phyloP scores from a whole-genome alignment of 192 early-diverging fungal species.

The Coemansia guatemalensis region DNA sequence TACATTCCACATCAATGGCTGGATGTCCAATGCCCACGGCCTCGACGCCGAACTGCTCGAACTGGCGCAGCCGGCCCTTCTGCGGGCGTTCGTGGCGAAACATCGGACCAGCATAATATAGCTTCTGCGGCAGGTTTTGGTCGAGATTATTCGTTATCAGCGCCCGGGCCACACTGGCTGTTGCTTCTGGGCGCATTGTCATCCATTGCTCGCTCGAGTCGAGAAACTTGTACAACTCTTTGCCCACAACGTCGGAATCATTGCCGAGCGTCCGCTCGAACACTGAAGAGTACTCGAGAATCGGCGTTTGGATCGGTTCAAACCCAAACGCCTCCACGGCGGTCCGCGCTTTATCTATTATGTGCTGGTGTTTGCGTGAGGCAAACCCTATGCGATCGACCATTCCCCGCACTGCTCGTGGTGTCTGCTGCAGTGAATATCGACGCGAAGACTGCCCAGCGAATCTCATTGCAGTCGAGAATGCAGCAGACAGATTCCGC shows the following conservation, averaged over 20 bases:
- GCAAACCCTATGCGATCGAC: constrained; percentile 58
- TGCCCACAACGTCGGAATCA: constrained; percentile 66
- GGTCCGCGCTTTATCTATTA: constrained; percentile 39
- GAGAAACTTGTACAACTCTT: constrained; percentile 67
- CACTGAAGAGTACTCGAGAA: constrained; percentile 64
- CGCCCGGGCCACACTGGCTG: constrained; percentile 52
- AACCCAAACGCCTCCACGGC: constrained; percentile 56
- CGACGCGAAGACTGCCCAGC: too few species aligned
- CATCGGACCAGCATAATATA: constrained; percentile 68
- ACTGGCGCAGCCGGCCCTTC: constrained; percentile 68
- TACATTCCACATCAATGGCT: constrained; percentile 61
- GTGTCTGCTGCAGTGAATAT: constrained; percentile 1
- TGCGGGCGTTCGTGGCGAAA: constrained; percentile 72
- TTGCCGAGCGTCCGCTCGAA: constrained; percentile 63
- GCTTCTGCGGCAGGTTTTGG: constrained; percentile 50
- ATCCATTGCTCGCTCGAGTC: constrained; percentile 59
- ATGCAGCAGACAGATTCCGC: too few species aligned
- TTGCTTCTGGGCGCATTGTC: constrained; percentile 71
- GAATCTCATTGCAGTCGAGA: too few species aligned
- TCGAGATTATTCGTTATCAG: constrained; percentile 52
- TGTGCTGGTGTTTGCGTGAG: constrained; percentile 47
- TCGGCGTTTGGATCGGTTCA: constrained; percentile 62
- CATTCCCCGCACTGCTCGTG: constrained; percentile 63
- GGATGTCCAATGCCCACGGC: constrained; percentile 56
- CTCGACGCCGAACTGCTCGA: constrained; percentile 72